Evolutionary conservation across 2,329 filamentous ascomycete genomes (phyloP).

Genomic region (Chalaropsis thielavioides): DNA sequence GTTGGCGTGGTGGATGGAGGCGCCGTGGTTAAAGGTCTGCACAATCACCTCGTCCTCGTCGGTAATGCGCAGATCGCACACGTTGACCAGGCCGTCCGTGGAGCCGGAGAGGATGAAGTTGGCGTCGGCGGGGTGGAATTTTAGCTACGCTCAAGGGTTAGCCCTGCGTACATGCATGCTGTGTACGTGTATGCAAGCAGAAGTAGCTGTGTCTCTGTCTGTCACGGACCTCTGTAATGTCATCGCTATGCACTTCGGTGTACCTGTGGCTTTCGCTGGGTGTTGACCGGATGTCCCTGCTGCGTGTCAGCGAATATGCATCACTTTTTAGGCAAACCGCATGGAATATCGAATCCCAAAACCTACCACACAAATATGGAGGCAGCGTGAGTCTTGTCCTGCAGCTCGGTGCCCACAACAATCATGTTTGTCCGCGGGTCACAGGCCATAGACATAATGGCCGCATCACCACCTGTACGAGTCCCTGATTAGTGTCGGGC

Average conservation of each 20-base stretch:
- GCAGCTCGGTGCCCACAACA: slow-evolving; percentile 59
- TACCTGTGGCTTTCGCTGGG: slow-evolving; percentile 38
- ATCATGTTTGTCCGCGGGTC: slow-evolving; percentile 42
- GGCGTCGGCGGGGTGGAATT: slow-evolving; percentile 45
- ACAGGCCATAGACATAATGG: slow-evolving; percentile 53
- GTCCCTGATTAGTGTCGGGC: slow-evolving; percentile 1
- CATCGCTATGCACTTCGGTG: slow-evolving; percentile 52
- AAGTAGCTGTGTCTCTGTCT: slow-evolving; percentile 1
- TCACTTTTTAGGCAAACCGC: not conserved
- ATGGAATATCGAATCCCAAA: not conserved
- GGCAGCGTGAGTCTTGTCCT: slow-evolving; percentile 45
- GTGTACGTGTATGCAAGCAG: not conserved
- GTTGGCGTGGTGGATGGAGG: slow-evolving; percentile 59
- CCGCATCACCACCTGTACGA: slow-evolving; percentile 21
- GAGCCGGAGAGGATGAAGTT: slow-evolving; percentile 58
- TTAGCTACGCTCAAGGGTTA: slow-evolving; percentile 20
- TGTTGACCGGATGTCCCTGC: slow-evolving; percentile 43
- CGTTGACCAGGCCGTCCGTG: slow-evolving; percentile 64
- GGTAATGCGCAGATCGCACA: slow-evolving; percentile 54
- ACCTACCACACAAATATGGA: slow-evolving; percentile 47
- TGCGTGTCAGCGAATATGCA: not conserved
- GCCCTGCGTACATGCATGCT: not conserved
- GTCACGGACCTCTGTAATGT: slow-evolving; percentile 38
- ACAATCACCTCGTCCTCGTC: slow-evolving; percentile 67
- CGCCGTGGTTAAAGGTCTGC: slow-evolving; percentile 64